A percentile compares a stretch with the other conserved stretches of the same genome.
These are phyloP conservation scores for Candida tibetensis DNA, from an alignment of 805 yeast species.

Conservation along the genomic window DNA sequence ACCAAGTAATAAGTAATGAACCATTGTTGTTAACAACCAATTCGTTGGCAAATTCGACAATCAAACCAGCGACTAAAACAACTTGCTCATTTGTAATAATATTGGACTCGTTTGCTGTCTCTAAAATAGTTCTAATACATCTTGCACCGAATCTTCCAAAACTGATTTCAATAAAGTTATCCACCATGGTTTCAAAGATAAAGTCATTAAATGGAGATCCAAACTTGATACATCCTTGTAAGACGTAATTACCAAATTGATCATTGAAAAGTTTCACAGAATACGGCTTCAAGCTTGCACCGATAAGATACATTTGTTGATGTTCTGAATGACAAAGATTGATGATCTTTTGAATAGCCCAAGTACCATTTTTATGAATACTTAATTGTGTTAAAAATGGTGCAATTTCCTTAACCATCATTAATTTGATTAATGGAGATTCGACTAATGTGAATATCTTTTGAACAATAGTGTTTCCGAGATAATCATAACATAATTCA, in stretches of 20 bases:
- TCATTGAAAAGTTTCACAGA: conserved; percentile 85
- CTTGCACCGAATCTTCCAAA: conserved; percentile 93
- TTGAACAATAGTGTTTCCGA: conserved; percentile 95
- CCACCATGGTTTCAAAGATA: conserved; percentile 77
- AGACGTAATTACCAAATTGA: conserved; percentile 94
- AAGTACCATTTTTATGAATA: conserved; percentile 95
- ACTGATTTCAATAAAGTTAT: conserved; percentile 75
- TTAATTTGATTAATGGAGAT: conserved; percentile 67
- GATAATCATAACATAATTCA: conserved; percentile 84
- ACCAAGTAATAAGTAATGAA: conserved; percentile 88
- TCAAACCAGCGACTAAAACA: conserved; percentile 69
- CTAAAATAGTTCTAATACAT: conserved; percentile 90
- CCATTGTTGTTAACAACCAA: conserved; percentile 85
- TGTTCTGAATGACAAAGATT: conserved; percentile 52
- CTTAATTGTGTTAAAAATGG: conserved; percentile 89
- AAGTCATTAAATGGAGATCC: conserved; percentile 87
- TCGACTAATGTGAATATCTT: conserved; percentile 71
- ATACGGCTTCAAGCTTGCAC: conserved; percentile 70
- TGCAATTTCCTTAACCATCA: conserved; percentile 73
- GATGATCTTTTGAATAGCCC: conserved; percentile 98
- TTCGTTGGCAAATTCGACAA: conserved; percentile 73
- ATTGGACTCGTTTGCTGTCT: conserved; percentile 57
- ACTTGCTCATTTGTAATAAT: conserved; percentile 57
- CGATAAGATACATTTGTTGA: conserved; percentile 56
- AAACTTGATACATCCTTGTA: conserved; percentile 90